These are phyloP conservation scores for Buxus sempervirens DNA, from an alignment of 164 flowering plant species.

Conservation along the genomic window DNA sequence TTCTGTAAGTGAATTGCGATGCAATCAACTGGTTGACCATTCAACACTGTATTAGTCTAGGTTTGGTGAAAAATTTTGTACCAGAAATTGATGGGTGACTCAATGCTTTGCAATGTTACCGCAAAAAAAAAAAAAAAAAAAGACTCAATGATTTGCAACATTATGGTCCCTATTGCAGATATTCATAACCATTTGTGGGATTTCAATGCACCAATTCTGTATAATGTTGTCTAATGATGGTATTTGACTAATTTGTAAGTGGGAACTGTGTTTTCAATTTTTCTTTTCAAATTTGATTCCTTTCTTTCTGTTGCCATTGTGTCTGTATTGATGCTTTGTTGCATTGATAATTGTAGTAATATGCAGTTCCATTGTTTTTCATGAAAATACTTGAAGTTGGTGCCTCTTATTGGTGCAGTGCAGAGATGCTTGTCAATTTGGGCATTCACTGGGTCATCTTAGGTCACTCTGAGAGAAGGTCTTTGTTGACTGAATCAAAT, in stretches of 20 bases:
- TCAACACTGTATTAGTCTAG: not conserved
- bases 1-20: not conserved
- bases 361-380: not conserved
- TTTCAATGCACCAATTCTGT: not conserved
- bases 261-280: too few species aligned
- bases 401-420: conserved; percentile 37
- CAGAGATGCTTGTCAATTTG: conserved; percentile 81
- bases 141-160: too few species aligned
- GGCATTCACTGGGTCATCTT: conserved; percentile 80
- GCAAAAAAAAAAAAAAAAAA: too few species aligned
- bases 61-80: too few species aligned
- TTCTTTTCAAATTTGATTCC: too few species aligned
- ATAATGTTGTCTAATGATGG: not conserved
- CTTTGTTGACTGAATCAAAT: conserved; percentile 53
- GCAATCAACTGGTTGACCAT: not conserved
- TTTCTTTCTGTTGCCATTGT: not conserved
- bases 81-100: too few species aligned
- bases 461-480: conserved; percentile 85
- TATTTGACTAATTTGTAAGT: not conserved
- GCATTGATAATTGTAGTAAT: not conserved
- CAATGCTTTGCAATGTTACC: too few species aligned
- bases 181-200: not conserved
- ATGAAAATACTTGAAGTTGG: not conserved
- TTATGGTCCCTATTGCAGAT: too few species aligned
- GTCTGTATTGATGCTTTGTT: not conserved